These are phyloP conservation scores for Aspergillus alliaceus DNA, from an alignment of 2,329 filamentous ascomycete genomes.

Conservation along the genomic window DNA sequence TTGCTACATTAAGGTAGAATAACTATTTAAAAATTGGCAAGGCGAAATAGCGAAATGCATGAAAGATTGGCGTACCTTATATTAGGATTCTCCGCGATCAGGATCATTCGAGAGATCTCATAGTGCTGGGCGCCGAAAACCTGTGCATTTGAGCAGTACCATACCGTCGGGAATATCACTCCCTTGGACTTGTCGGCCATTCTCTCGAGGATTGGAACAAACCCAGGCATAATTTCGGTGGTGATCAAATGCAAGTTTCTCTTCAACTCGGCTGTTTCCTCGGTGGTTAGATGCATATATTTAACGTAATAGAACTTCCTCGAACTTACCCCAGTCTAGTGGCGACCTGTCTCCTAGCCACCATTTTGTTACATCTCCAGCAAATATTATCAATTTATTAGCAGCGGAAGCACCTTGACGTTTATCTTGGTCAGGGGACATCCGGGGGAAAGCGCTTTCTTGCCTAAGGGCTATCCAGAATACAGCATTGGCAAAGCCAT, in stretches of 20 bases:
- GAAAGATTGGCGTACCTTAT: constrained; percentile 9
- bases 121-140: constrained; percentile 24
- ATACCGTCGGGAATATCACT: constrained; percentile 22
- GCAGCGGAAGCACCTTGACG: constrained; percentile 12
- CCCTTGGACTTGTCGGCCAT: constrained; percentile 17
- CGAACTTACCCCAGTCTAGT: constrained; percentile 15
- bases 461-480: constrained; percentile 28
- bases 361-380: constrained; percentile 23
- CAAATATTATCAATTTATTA: constrained; percentile 19
- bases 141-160: constrained; percentile 21
- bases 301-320: neutral
- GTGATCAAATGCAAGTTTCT: neutral
- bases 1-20: neutral
- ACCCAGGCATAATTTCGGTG: neutral
- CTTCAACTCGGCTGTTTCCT: neutral
- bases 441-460: constrained; percentile 17
- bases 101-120: constrained; percentile 20
- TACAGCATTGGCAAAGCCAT: constrained; percentile 19
- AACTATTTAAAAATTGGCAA: neutral
- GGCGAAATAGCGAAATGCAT: neutral
- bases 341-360: constrained; percentile 13
- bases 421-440: constrained; percentile 12
- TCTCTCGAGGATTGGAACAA: constrained; percentile 15
- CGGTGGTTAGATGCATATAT: neutral
- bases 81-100: constrained; percentile 20